Evolutionary conservation across 2,329 filamentous ascomycete species (phyloP).

Genomic region (Magnaporthiopsis poae): DNA sequence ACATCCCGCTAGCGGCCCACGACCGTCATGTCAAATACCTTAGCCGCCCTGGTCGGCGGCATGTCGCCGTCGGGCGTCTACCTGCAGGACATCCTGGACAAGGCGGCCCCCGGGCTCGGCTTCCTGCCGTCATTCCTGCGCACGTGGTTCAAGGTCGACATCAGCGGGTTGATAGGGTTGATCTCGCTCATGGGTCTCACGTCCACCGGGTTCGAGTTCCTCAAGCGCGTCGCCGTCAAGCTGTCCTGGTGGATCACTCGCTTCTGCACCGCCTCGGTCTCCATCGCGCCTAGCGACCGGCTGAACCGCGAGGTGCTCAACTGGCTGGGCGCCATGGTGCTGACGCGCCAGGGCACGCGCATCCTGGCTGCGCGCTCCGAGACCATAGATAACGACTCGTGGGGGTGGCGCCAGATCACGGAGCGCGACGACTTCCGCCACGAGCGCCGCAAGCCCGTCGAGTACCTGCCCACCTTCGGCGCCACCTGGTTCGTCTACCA

Average conservation of each 20-base stretch:
- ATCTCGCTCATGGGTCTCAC: conserved; percentile 26
- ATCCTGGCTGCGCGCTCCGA: conserved; percentile 27
- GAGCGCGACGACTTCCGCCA: conserved; percentile 23
- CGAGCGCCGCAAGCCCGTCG: conserved; percentile 25
- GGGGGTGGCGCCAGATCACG: conserved; percentile 18
- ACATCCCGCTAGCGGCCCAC: neutral
- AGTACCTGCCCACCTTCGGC: conserved; percentile 29
- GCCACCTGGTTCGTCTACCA: conserved; percentile 26
- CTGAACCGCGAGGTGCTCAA: conserved; percentile 29
- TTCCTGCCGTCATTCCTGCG: conserved; percentile 24
- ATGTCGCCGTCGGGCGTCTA: neutral
- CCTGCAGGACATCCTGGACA: conserved; percentile 16
- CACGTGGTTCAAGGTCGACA: conserved; percentile 24
- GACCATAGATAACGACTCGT: conserved; percentile 22
- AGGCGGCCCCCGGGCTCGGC: conserved; percentile 20
- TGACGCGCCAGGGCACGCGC: conserved; percentile 21
- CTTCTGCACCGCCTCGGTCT: conserved; percentile 28
- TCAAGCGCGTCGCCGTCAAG: conserved; percentile 16
- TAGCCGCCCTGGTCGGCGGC: neutral
- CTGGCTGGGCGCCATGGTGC: conserved; percentile 27
- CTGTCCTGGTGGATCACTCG: conserved; percentile 27
- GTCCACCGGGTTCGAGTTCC: conserved; percentile 19
- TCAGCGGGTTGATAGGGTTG: conserved; percentile 22
- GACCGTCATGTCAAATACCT: neutral
- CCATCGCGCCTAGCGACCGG: conserved; percentile 26